Evolutionary conservation across 2,329 filamentous ascomycete genomes (phyloP).

Genomic region (Dendrostoma leiphaemia): DNA sequence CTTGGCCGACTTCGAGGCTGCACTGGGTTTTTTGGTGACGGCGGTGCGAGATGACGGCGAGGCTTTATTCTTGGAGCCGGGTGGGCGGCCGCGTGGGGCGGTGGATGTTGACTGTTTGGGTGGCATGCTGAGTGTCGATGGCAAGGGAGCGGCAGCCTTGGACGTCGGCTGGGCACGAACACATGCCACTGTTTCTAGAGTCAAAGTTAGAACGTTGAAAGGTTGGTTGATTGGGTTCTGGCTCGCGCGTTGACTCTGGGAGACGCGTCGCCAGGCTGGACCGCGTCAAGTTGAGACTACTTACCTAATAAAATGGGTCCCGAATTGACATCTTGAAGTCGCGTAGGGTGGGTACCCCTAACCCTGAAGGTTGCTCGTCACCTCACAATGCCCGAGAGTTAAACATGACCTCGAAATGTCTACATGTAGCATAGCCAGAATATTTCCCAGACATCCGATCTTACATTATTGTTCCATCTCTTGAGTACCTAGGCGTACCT

Average conservation of each 20-base stretch:
- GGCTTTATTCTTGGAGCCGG: slow-evolving; percentile 18
- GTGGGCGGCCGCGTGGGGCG: slow-evolving; percentile 34
- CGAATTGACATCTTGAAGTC: neutral
- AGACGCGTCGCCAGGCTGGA: neutral
- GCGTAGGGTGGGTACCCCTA: too few relatives aligned
- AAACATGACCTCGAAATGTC: neutral
- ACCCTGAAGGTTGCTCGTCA: too few relatives aligned
- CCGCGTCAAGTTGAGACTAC: neutral
- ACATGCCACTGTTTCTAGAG: too few relatives aligned
- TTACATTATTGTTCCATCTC: too few relatives aligned
- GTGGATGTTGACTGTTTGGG: slow-evolving; percentile 37
- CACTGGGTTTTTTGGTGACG: slow-evolving; percentile 10
- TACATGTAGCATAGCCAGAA: neutral
- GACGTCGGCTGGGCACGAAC: too few relatives aligned
- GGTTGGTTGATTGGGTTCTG: too few relatives aligned
- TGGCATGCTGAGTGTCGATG: slow-evolving; percentile 33
- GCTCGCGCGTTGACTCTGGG: neutral
- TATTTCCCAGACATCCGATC: neutral
- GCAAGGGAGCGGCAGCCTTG: too few relatives aligned
- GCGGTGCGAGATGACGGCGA: slow-evolving; percentile 18
- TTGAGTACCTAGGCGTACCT: too few relatives aligned
- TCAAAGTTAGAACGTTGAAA: neutral
- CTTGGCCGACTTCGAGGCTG: slow-evolving; percentile 18
- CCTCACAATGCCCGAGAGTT: too few relatives aligned
- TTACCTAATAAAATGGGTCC: too few relatives aligned